Evolutionary conservation across 352 stramenopile species (phyloP), one percentile per base, ranked within the genome.

Genomic region (Porosira glacialis): DNA sequence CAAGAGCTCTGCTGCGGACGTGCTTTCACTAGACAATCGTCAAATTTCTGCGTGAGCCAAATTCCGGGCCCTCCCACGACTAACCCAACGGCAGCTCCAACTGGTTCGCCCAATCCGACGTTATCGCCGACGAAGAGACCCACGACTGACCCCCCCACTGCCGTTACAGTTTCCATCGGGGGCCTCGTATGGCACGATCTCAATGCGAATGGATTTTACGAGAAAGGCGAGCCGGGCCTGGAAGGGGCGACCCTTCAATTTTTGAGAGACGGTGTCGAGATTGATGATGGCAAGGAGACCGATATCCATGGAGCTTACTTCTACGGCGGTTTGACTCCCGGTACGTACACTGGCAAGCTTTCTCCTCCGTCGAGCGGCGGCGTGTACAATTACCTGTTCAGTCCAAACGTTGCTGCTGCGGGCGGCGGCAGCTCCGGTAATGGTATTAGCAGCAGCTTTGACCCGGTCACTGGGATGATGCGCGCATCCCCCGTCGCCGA

Each of bases 151-250:
- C 63, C 71, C 17, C 63, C 58, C 11, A 72, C 75, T 59, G 75
- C 72, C 27, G 51, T 80, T 24, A 63, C 71, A 11, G 56, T 80
- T 3, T 63, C 45, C 35, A 67, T 80, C 30, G 65, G 55, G 28
- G 71, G 71, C 10, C 71, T 52, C 11, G 69, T 55, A 17, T 80
- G 71, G 71, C 63, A 80, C 50, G 71, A 80, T 65, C 52, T 75
- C 8, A 71, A 80, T 38, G 71, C 62, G 13, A 55, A 80, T 56
- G 71, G 71, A 19, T 35, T 80, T 47, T 28, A 65, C 4, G 63
- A 80, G 33, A 47, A 53, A n/a, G 43, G 28, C 4, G 71, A 80
- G 45, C 71, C 63, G 26, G 45, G 50, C 13, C 51, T 79, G 0
- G 15, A 36, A 24, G 45, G 50, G 36, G 22, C 53, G 1, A 61